A percentile compares a stretch with the other conserved stretches of the same genome.
Conservation (phyloP, 208 protist genomes). For the Leptomonas pyrrhocoris region DNA sequence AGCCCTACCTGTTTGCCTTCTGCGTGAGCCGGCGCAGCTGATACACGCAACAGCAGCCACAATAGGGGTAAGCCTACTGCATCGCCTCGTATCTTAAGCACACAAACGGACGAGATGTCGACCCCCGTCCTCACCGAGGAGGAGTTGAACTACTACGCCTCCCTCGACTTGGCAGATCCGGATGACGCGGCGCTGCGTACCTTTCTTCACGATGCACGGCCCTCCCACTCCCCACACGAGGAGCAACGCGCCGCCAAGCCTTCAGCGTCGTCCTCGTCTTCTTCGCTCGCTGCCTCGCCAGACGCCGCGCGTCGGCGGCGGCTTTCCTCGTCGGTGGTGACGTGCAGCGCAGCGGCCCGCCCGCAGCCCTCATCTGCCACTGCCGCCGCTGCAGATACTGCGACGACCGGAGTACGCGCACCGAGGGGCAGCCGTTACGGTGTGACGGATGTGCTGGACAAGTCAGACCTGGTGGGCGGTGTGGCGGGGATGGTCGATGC, state of each 20-base stretch:
- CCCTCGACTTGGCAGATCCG: slow-evolving; percentile 50
- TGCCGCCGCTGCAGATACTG: not conserved
- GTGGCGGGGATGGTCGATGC: slow-evolving; percentile 68
- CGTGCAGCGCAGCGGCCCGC: no score
- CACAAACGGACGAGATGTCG: slow-evolving; percentile 11
- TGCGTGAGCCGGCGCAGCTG: no score
- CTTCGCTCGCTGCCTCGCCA: not conserved
- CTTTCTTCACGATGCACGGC: not conserved
- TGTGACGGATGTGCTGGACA: slow-evolving; percentile 44
- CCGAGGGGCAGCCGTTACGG: not conserved
- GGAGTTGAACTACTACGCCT: slow-evolving; percentile 53
- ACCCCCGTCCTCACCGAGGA: slow-evolving; percentile 43
- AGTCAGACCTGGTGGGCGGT: slow-evolving; percentile 49
- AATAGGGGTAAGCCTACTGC: no score
- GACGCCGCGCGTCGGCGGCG: not conserved
- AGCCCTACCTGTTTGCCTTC: no score
- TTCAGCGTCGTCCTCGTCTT: not conserved
- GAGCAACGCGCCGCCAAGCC: not conserved
- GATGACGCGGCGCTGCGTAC: slow-evolving; percentile 28
- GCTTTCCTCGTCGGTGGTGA: no score
- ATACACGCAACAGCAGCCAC: no score
- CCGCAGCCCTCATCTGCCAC: not conserved
- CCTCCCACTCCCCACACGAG: not conserved
- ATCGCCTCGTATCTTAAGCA: no score
- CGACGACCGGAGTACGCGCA: not conserved